phyloP scores from a whole-genome alignment of 2,329 filamentous ascomycete species.

The Xylaria polymorpha region DNA sequence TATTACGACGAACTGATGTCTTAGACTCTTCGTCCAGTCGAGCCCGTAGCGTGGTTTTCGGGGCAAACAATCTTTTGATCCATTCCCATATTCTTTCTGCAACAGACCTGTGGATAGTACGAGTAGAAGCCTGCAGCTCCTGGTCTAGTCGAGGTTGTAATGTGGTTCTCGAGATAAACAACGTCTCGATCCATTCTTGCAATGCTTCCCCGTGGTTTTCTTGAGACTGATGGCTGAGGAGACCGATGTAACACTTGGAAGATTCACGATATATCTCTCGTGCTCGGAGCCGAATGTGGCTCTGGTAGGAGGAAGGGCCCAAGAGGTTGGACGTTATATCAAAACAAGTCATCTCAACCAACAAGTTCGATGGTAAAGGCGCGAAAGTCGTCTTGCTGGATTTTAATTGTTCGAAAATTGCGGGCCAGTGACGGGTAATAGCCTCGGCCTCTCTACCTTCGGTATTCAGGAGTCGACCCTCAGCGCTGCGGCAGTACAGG shows the following conservation, averaged over 20 bases:
- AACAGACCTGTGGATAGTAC: background rate
- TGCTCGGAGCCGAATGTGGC: background rate
- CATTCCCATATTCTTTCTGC: slow-evolving; percentile 8
- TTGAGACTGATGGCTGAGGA: slow-evolving; percentile 9
- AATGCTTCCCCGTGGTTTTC: background rate
- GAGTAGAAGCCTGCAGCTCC: background rate
- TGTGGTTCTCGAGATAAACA: slow-evolving; percentile 21
- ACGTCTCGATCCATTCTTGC: slow-evolving; percentile 28
- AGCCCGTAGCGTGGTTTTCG: background rate
- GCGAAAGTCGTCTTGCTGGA: background rate
- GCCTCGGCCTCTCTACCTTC: slow-evolving; percentile 19
- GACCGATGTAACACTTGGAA: slow-evolving; percentile 20
- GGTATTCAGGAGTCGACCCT: slow-evolving; percentile 24
- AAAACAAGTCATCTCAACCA: slow-evolving; percentile 11
- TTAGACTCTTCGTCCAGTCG: background rate
- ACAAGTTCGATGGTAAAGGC: slow-evolving; percentile 4
- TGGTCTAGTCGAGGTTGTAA: slow-evolving; percentile 10
- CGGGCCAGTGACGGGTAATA: slow-evolving; percentile 15
- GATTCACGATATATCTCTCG: slow-evolving; percentile 30
- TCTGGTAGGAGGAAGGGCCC: background rate
- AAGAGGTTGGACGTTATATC: background rate
- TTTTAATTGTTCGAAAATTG: slow-evolving; percentile 17
- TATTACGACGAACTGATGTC: background rate
- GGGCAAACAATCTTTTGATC: background rate
- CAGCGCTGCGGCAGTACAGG: slow-evolving; percentile 23